Conservation (phyloP, 1,284 basidiomycete species). For the Tremellales sp. region DNA sequence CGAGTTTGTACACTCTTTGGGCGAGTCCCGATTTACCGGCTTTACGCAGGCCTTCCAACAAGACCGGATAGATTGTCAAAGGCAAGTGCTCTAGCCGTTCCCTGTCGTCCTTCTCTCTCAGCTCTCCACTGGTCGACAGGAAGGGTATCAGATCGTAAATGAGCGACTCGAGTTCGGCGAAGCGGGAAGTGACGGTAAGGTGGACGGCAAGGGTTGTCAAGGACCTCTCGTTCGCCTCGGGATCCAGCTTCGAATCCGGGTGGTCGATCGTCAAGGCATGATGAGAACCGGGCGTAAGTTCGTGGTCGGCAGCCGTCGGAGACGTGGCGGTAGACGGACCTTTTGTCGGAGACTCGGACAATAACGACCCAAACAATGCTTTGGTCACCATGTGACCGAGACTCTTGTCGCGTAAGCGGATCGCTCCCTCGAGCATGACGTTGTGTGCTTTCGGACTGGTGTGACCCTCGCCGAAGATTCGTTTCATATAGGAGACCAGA, state of each 20-base stretch:
- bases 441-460: conserved; percentile 17
- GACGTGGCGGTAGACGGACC: neutral
- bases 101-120: neutral
- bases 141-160: conserved; percentile 33
- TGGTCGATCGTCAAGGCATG: neutral
- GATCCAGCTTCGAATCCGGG: neutral
- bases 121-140: conserved; percentile 4
- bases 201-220: conserved; percentile 23
- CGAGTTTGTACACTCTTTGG: conserved; percentile 31
- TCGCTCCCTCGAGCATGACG: conserved; percentile 11
- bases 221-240: conserved; percentile 18
- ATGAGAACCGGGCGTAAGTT: neutral
- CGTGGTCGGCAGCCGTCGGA: neutral
- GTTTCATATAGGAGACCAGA: conserved; percentile 34
- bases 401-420: conserved; percentile 10
- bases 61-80: conserved; percentile 20
- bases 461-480: conserved; percentile 16
- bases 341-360: neutral
- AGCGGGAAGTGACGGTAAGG: conserved; percentile 26
- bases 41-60: conserved; percentile 27
- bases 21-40: conserved; percentile 28
- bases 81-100: conserved; percentile 11
- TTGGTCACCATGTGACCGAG: conserved; percentile 19
- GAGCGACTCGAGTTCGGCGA: conserved; percentile 20
- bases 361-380: conserved; percentile 20